phyloP scores from a whole-genome alignment of 2,329 filamentous ascomycete genomes.

The Cercospora citrullina region DNA sequence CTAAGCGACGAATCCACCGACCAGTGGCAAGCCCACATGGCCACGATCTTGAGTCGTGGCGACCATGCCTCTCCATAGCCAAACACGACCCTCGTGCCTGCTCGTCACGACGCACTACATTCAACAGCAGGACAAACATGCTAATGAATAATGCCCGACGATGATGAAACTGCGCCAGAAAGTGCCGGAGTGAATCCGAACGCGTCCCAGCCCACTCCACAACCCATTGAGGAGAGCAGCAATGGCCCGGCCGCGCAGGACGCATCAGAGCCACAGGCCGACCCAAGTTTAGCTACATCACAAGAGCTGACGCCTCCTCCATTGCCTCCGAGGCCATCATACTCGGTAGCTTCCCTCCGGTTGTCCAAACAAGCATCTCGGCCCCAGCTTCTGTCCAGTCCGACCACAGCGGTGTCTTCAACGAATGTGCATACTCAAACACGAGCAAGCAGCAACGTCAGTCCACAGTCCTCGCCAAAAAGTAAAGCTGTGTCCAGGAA shows the following conservation, averaged over 20 bases:
- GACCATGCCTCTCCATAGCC: not conserved
- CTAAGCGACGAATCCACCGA: not conserved
- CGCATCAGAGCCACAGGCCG: not conserved
- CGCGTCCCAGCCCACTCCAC: not conserved
- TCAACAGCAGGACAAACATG: not conserved
- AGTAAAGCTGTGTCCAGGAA: constrained; percentile 42
- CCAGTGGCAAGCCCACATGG: not conserved
- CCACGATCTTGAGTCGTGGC: not conserved
- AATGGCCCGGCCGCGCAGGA: not conserved
- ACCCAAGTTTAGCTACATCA: constrained; percentile 25
- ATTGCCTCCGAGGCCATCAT: constrained; percentile 39
- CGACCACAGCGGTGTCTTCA: constrained; percentile 82
- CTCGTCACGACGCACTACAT: not conserved
- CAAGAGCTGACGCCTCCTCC: constrained; percentile 41
- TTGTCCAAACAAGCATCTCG: constrained; percentile 39
- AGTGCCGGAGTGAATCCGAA: constrained; percentile 9
- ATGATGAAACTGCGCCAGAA: constrained; percentile 14
- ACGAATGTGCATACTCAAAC: constrained; percentile 77
- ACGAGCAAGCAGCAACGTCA: constrained; percentile 57
- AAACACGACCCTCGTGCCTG: not conserved
- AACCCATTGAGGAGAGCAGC: not conserved
- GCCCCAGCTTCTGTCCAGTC: constrained; percentile 57
- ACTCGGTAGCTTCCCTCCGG: constrained; percentile 33
- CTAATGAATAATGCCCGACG: constrained; percentile 27
- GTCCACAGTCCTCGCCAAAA: constrained; percentile 30